Percentiles rank a stretch among this genome's conserved stretches.
Evolutionary conservation across 2,329 filamentous ascomycete genomes (phyloP).

Genomic region (Colletotrichum neosansevieriae): DNA sequence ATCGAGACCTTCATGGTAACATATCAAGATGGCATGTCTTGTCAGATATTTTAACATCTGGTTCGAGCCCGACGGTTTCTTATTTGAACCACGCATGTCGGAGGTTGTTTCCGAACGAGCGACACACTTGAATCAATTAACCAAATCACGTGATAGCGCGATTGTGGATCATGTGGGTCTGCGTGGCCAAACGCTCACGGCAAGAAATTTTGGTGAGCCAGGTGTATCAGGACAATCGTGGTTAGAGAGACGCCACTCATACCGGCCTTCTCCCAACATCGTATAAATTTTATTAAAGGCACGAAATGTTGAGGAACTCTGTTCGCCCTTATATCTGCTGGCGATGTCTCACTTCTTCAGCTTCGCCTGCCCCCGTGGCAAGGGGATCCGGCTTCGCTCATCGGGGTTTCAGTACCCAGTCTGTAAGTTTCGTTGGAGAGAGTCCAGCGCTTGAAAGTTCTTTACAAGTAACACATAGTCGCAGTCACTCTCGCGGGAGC

Average conservation of each 20-base stretch:
- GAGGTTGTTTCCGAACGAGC: too few species aligned
- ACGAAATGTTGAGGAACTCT: slow-evolving; percentile 48
- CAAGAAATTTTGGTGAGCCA: slow-evolving; percentile 35
- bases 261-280: slow-evolving; percentile 1
- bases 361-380: neutral
- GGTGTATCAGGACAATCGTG: neutral
- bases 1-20: too few species aligned
- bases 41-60: too few species aligned
- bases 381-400: slow-evolving; percentile 22
- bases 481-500: neutral
- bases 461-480: neutral
- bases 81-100: too few species aligned
- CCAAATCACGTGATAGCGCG: slow-evolving; percentile 31
- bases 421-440: neutral
- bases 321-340: slow-evolving; percentile 50
- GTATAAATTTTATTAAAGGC: neutral
- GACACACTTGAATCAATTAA: too few species aligned
- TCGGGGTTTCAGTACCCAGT: neutral
- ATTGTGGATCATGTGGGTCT: slow-evolving; percentile 14
- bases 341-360: slow-evolving; percentile 46
- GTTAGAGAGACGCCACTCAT: slow-evolving; percentile 22
- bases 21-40: too few species aligned
- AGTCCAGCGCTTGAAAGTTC: too few species aligned
- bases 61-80: too few species aligned
- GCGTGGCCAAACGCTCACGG: slow-evolving; percentile 29